Evolutionary conservation across 306 rosid genomes (phyloP).

Genomic region (Begonia peltatifolia): DNA sequence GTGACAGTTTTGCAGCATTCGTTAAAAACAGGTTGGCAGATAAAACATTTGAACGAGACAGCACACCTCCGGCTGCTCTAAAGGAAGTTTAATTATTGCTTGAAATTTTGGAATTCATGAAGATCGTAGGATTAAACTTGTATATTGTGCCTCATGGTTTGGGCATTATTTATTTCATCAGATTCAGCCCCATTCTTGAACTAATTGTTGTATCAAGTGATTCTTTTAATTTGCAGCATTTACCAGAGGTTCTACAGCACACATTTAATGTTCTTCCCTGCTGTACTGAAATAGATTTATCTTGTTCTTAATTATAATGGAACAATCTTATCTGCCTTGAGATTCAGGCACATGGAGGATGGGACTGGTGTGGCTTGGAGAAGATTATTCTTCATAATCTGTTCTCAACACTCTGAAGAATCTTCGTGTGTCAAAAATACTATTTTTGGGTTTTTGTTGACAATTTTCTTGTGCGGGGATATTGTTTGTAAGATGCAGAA

Average conservation of each 20-base stretch:
- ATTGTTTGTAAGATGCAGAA: too few species aligned
- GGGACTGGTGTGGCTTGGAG: too few species aligned
- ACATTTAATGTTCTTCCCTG: background rate
- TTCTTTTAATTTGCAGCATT: slow-evolving; percentile 35
- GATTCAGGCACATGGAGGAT: too few species aligned
- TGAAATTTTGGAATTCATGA: slow-evolving; percentile 6
- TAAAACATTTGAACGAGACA: slow-evolving; percentile 73
- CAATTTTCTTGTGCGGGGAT: too few species aligned
- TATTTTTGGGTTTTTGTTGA: too few species aligned
- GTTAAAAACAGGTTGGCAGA: slow-evolving; percentile 92
- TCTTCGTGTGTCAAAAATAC: too few species aligned
- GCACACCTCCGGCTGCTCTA: slow-evolving; percentile 92
- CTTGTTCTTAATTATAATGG: background rate
- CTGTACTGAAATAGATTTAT: too few species aligned
- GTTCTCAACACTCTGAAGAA: too few species aligned
- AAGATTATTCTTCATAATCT: too few species aligned
- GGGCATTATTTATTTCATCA: slow-evolving; percentile 2
- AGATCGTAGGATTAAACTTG: slow-evolving; percentile 5
- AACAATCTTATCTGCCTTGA: too few species aligned
- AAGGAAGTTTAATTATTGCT: slow-evolving; percentile 3
- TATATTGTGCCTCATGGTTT: background rate
- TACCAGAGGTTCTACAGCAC: slow-evolving; percentile 8
- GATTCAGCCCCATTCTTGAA: slow-evolving; percentile 10
- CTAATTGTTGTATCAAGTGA: slow-evolving; percentile 29
- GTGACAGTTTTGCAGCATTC: slow-evolving; percentile 95